Percentiles rank a stretch among this genome's conserved stretches.
phyloP scores from a whole-genome alignment of 176 grass and related monocot genomes.

The Oryza meyeriana region DNA sequence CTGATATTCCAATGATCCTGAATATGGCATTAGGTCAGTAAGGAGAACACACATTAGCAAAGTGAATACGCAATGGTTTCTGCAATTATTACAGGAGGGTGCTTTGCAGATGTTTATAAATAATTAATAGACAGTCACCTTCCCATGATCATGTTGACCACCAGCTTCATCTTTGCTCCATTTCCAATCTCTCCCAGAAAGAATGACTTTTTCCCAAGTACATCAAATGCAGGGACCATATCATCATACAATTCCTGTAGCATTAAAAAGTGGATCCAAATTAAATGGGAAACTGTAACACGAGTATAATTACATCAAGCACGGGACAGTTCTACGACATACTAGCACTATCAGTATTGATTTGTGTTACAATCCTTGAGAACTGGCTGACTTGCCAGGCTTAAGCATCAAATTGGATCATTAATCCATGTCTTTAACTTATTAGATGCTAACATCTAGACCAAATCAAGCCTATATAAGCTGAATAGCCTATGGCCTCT shows the following conservation, averaged over 20 bases:
- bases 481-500: neutral
- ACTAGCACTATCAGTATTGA: constrained; percentile 19
- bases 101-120: neutral
- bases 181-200: constrained; percentile 89
- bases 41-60: neutral
- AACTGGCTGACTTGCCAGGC: neutral
- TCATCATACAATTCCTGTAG: constrained; percentile 80
- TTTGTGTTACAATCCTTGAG: neutral
- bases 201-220: constrained; percentile 92
- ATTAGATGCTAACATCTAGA: constrained; percentile 15
- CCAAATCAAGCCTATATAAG: neutral
- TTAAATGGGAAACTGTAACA: constrained; percentile 13
- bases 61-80: neutral
- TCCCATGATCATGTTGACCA: constrained; percentile 99
- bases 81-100: neutral
- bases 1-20: neutral
- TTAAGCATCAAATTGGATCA: constrained; percentile 17
- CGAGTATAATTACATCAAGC: neutral
- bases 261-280: constrained; percentile 1
- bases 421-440: neutral
- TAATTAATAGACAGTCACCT: constrained; percentile 50
- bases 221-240: constrained; percentile 75
- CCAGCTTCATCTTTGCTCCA: constrained; percentile 95
- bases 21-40: neutral
- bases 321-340: neutral